phyloP scores from a whole-genome alignment of 306 rosid species.

The Gillenia trifoliata region DNA sequence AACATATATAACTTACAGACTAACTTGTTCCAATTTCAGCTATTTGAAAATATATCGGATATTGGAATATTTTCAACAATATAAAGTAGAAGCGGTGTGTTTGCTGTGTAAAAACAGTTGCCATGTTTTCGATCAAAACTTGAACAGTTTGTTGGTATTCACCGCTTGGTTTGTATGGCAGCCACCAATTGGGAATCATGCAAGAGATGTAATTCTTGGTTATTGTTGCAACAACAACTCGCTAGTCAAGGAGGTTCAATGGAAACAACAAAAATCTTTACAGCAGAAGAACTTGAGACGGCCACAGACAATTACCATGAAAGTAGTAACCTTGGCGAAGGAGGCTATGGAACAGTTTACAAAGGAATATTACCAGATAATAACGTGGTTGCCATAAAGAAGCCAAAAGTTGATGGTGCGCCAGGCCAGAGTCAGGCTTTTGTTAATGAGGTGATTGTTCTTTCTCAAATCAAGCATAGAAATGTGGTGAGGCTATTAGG shows the following conservation, averaged over 20 bases:
- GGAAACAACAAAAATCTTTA: neutral
- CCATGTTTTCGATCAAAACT: too few relatives aligned
- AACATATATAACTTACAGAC: too few relatives aligned
- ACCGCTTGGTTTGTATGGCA: too few relatives aligned
- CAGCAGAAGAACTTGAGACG: neutral
- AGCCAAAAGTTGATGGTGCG: neutral
- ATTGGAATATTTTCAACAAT: too few relatives aligned
- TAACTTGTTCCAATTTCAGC: too few relatives aligned
- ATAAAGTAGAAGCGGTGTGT: too few relatives aligned
- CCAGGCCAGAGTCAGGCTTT: neutral
- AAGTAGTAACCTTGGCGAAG: neutral
- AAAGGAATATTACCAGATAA: neutral
- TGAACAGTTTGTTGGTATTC: too few relatives aligned
- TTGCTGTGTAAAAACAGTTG: too few relatives aligned
- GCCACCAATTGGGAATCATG: too few relatives aligned
- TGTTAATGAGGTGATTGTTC: constrained; percentile 4
- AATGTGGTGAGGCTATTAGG: constrained; percentile 10
- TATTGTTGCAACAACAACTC: neutral
- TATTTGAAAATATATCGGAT: too few relatives aligned
- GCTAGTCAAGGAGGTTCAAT: neutral
- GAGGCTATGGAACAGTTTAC: constrained; percentile 14
- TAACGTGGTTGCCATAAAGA: neutral
- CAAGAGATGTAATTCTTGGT: neutral
- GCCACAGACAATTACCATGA: constrained; percentile 5
- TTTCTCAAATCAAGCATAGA: constrained; percentile 5